A percentile compares a stretch with the other conserved stretches of the same genome.
These are phyloP conservation scores for Coelastrella sp. DNA, from an alignment of 139 green algal species.

Conservation along the genomic window DNA sequence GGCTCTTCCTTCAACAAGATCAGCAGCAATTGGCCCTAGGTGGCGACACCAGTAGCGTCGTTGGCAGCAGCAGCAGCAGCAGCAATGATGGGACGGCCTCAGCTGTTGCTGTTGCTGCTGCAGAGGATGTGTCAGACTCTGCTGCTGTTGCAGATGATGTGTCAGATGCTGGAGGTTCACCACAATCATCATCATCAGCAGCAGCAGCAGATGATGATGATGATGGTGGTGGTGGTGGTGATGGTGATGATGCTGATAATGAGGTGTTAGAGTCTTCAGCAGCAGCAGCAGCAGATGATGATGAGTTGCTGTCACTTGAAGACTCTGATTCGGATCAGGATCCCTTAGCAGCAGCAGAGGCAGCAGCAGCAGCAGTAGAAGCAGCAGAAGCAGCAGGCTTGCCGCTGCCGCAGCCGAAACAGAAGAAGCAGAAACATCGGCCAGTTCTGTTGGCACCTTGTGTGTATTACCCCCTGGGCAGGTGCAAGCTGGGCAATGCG, in stretches of 20 bases:
- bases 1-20: too few species aligned
- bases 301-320: too few species aligned
- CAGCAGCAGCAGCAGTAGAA: constrained; percentile 15
- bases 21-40: background rate
- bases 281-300: constrained; percentile 2
- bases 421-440: background rate
- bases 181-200: too few species aligned
- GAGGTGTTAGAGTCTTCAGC: background rate
- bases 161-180: too few species aligned
- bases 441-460: background rate
- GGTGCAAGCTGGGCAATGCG: background rate
- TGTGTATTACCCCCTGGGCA: constrained; percentile 7
- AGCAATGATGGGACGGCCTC: too few species aligned
- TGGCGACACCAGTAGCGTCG: background rate
- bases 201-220: background rate
- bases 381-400: constrained; percentile 11
- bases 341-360: constrained; percentile 1
- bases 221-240: too few species aligned
- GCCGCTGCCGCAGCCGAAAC: background rate
- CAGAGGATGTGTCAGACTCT: background rate
- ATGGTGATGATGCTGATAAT: too few species aligned
- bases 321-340: background rate
- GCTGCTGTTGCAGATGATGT: too few species aligned
- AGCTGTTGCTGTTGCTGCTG: background rate
- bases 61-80: background rate